These are phyloP conservation scores for Claviceps arundinis DNA, from an alignment of 2,329 filamentous ascomycete species.

Conservation along the genomic window DNA sequence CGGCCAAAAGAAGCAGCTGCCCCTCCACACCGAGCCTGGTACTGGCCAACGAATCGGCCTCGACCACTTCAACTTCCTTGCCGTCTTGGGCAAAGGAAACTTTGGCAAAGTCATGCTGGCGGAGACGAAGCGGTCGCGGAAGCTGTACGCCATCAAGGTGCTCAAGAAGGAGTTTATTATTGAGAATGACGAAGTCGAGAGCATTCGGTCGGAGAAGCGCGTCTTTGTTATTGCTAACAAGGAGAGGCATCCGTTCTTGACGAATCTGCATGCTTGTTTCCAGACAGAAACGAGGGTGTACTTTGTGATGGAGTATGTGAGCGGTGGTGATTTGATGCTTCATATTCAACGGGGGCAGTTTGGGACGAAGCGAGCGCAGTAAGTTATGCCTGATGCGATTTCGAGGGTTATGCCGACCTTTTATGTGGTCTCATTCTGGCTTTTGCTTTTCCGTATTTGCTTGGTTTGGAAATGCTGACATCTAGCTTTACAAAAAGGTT, in stretches of 20 bases:
- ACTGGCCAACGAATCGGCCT: constrained; percentile 79
- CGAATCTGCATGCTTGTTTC: constrained; percentile 94
- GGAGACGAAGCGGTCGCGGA: constrained; percentile 84
- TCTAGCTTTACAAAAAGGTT: constrained; percentile 43
- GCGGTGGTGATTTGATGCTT: constrained; percentile 95
- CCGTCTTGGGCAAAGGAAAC: constrained; percentile 95
- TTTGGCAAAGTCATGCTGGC: constrained; percentile 99
- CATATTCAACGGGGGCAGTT: constrained; percentile 97
- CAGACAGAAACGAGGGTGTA: constrained; percentile 97
- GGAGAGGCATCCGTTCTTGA: constrained; percentile 88
- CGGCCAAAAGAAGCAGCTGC: constrained; percentile 44
- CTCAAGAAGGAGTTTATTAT: constrained; percentile 99
- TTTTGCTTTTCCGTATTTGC: constrained; percentile 3
- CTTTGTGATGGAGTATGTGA: constrained; percentile 99
- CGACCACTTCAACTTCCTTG: constrained; percentile 98
- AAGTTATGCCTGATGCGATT: constrained; percentile 26
- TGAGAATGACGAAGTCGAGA: constrained; percentile 97
- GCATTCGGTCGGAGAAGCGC: constrained; percentile 91
- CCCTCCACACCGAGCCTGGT: constrained; percentile 57
- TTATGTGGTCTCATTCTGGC: background rate
- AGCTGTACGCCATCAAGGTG: constrained; percentile 96
- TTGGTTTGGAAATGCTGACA: constrained; percentile 8
- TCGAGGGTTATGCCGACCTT: no score
- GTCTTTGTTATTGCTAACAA: constrained; percentile 96
- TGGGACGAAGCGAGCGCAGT: constrained; percentile 89